These are phyloP conservation scores for Singerocomus inundabilis DNA, from an alignment of 1,284 basidiomycete species.

Conservation along the genomic window DNA sequence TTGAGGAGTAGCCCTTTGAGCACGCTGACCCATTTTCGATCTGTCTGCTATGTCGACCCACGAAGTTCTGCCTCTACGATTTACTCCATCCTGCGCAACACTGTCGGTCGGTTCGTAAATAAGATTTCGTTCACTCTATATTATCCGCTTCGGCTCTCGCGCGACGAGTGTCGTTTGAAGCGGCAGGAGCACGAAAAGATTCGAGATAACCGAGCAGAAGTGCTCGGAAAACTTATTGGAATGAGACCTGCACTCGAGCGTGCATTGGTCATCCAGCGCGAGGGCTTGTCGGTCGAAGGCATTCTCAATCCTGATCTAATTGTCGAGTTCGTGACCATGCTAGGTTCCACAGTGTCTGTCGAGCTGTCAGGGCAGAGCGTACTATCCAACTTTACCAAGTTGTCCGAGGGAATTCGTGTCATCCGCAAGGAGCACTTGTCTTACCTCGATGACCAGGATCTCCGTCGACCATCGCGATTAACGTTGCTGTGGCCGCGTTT, in stretches of 20 bases:
- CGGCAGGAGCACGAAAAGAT: conserved; percentile 56
- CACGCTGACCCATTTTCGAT: conserved; percentile 9
- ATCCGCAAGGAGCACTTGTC: conserved; percentile 33
- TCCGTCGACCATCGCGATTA: conserved; percentile 58
- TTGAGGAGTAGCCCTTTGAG: conserved; percentile 31
- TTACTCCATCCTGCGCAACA: conserved; percentile 6
- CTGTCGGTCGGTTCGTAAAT: conserved; percentile 13
- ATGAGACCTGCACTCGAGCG: conserved; percentile 46
- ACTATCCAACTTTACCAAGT: conserved; percentile 27
- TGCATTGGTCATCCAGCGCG: conserved; percentile 21
- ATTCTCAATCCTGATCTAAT: conserved; percentile 16
- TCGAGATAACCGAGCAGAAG: conserved; percentile 61
- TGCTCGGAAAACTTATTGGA: conserved; percentile 56
- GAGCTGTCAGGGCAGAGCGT: conserved; percentile 11
- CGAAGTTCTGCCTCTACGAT: conserved; percentile 7
- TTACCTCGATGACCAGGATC: conserved; percentile 36
- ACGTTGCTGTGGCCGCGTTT: conserved; percentile 67
- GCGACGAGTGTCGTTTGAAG: conserved; percentile 63
- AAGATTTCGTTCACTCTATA: conserved; percentile 14
- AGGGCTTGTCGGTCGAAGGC: not conserved
- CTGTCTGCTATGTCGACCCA: conserved; percentile 7
- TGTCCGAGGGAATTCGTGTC: conserved; percentile 22
- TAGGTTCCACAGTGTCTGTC: conserved; percentile 19
- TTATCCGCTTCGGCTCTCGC: conserved; percentile 42
- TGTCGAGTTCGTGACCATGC: conserved; percentile 17